A percentile compares a stretch with the other conserved stretches of the same genome.
These are phyloP conservation scores for Penicillium sp. DNA, from an alignment of 2,329 filamentous ascomycete genomes.

Conservation along the genomic window DNA sequence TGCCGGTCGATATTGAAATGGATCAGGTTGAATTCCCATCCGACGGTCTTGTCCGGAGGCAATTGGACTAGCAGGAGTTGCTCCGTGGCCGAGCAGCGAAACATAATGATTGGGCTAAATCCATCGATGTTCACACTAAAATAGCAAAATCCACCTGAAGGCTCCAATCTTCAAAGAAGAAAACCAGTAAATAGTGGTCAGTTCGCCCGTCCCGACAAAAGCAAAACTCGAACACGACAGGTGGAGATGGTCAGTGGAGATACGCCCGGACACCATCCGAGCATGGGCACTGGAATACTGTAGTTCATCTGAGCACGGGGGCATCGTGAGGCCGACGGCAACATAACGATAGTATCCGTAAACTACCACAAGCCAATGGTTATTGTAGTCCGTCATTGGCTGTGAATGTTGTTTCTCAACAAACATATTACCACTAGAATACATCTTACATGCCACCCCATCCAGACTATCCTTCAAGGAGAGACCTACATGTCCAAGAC, in stretches of 20 bases:
- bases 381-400: no score
- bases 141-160: constrained; percentile 5
- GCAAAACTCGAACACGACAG: constrained; percentile 24
- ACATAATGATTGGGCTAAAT: constrained; percentile 14
- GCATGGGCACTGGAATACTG: constrained; percentile 8
- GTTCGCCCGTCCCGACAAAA: constrained; percentile 14
- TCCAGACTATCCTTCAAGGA: background rate
- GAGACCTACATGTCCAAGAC: background rate
- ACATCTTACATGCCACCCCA: background rate
- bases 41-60: constrained; percentile 3
- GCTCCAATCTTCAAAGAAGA: background rate
- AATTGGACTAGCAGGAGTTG: background rate
- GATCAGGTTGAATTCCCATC: constrained; percentile 5
- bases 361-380: background rate
- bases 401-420: background rate
- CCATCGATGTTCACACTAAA: background rate
- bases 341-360: background rate
- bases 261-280: background rate
- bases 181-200: background rate
- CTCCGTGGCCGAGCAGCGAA: constrained; percentile 9
- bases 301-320: background rate
- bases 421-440: background rate
- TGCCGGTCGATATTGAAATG: constrained; percentile 24
- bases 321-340: background rate
- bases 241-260: constrained; percentile 3